A percentile compares a stretch with the other conserved stretches of the same genome.
phyloP scores from a whole-genome alignment of 257 asterid genomes.

The Vinca minor region DNA sequence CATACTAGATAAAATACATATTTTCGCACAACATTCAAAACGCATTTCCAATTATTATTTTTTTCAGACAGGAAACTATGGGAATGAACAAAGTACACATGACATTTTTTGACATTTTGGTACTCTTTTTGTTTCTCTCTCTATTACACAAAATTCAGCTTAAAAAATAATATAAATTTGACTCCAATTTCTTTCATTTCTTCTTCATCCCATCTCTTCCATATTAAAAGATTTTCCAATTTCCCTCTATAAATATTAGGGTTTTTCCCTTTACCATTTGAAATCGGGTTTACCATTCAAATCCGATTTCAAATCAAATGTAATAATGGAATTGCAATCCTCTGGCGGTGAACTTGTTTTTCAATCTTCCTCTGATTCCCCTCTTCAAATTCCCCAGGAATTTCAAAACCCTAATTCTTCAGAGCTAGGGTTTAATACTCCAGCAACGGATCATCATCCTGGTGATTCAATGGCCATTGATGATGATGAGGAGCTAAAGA shows the following conservation, averaged over 20 bases:
- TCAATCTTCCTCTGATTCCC: slow-evolving; percentile 11
- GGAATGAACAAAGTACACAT: too few species aligned
- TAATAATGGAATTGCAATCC: slow-evolving; percentile 7
- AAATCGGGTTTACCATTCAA: neutral
- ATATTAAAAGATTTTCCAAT: neutral
- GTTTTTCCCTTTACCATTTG: neutral
- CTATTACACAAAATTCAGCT: too few species aligned
- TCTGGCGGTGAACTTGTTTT: neutral
- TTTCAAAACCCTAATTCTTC: slow-evolving; percentile 10
- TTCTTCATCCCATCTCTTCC: neutral
- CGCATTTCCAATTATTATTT: too few species aligned
- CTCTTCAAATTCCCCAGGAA: neutral
- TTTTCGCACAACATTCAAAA: too few species aligned
- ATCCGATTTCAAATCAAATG: slow-evolving; percentile 6
- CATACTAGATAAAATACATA: too few species aligned
- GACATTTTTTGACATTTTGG: too few species aligned
- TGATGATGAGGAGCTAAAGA: neutral
- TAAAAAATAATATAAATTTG: neutral
- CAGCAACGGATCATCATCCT: neutral
- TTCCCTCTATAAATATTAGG: neutral
- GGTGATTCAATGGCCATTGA: slow-evolving; percentile 1
- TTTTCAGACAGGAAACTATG: too few species aligned
- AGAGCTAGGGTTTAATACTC: slow-evolving; percentile 5
- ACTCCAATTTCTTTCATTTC: too few species aligned
- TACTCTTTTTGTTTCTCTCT: too few species aligned